These are phyloP conservation scores for Solanum peruvianum DNA, from an alignment of 257 asterid genomes.

Conservation along the genomic window DNA sequence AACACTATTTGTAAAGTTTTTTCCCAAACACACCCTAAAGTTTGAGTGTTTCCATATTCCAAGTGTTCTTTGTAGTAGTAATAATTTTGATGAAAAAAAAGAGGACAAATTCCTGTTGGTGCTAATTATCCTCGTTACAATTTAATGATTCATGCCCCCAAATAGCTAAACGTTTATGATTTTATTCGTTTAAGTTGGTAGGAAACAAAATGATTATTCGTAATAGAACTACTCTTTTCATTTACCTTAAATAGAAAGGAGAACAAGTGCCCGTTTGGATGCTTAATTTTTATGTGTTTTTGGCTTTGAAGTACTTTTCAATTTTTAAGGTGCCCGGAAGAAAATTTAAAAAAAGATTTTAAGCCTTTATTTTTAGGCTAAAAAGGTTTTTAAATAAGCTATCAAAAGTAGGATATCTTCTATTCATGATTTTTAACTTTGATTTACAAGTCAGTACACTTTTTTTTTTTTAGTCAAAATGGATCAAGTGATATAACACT, in stretches of 20 bases:
- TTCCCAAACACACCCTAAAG: background rate
- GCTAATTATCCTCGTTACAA: background rate
- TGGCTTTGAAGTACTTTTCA: too few species aligned
- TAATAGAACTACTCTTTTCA: background rate
- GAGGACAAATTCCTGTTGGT: background rate
- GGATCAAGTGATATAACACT: background rate
- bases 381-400: too few species aligned
- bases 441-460: too few species aligned
- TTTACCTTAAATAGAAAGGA: background rate
- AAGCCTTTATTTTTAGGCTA: too few species aligned
- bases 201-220: background rate
- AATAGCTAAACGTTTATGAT: background rate
- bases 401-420: fast-evolving
- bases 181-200: background rate
- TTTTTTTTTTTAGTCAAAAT: background rate
- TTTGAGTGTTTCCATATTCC: background rate
- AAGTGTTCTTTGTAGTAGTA: background rate
- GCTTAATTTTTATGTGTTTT: too few species aligned
- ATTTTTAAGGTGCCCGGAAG: too few species aligned
- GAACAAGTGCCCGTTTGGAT: background rate
- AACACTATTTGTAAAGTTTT: too few species aligned
- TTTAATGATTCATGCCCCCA: background rate
- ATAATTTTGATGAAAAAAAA: background rate
- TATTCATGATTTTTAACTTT: too few species aligned
- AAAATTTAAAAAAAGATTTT: too few species aligned